Conservation (phyloP, 2,329 filamentous ascomycete species). For the Tothia fuscella region DNA sequence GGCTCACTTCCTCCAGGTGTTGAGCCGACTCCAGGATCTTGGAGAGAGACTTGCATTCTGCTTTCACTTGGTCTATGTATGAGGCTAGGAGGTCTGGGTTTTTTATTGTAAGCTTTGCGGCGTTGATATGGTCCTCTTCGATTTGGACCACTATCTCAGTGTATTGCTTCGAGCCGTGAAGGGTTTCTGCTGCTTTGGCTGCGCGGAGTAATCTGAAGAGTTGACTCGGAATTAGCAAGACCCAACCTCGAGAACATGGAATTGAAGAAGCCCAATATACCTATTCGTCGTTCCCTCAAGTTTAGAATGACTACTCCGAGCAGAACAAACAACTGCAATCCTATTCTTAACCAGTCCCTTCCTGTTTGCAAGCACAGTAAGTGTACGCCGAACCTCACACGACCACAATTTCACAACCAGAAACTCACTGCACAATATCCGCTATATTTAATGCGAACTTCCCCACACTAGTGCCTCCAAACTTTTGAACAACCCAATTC, state of each 20-base stretch:
- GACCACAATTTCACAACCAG: constrained; percentile 87
- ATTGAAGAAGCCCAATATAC: constrained; percentile 31
- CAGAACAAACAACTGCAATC: constrained; percentile 90
- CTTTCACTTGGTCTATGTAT: constrained; percentile 55
- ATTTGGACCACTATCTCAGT: constrained; percentile 62
- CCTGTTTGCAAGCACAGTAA: constrained; percentile 14
- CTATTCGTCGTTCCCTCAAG: constrained; percentile 68
- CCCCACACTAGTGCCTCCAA: constrained; percentile 94
- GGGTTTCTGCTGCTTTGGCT: constrained; percentile 33
- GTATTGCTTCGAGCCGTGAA: constrained; percentile 10
- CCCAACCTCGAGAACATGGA: neutral
- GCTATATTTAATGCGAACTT: constrained; percentile 12
- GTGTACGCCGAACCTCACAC: constrained; percentile 53
- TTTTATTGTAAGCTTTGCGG: constrained; percentile 44
- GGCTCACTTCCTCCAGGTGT: constrained; percentile 39
- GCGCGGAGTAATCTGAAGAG: constrained; percentile 31
- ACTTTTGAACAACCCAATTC: constrained; percentile 83
- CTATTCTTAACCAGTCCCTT: constrained; percentile 50
- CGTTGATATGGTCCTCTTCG: constrained; percentile 66
- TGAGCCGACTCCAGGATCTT: constrained; percentile 60
- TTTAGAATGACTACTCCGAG: constrained; percentile 88
- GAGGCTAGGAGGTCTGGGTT: constrained; percentile 32
- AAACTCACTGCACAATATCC: constrained; percentile 11
- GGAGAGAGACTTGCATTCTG: constrained; percentile 68
- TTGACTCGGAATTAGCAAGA: neutral